These are phyloP conservation scores for Colletotrichum liriopes DNA, from an alignment of 2,329 filamentous ascomycete species.

Conservation along the genomic window DNA sequence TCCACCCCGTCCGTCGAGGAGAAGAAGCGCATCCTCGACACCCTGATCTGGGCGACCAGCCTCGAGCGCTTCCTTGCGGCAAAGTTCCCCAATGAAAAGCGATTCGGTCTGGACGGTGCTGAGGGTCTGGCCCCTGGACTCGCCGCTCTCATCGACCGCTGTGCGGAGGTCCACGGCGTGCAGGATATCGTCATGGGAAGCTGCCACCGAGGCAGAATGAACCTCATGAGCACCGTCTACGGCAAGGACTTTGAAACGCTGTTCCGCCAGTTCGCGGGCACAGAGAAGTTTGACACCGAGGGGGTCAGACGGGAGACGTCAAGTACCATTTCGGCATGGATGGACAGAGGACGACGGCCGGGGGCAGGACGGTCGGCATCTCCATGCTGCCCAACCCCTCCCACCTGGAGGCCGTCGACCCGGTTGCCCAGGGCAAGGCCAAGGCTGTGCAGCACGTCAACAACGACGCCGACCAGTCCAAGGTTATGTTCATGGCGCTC, in stretches of 20 bases:
- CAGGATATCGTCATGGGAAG: conserved; percentile 99
- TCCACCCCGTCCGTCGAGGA: conserved; percentile 98
- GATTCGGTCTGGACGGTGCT: conserved; percentile 97
- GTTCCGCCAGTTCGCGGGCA: conserved; percentile 97
- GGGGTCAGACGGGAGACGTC: conserved; percentile 86
- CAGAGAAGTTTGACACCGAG: conserved; percentile 88
- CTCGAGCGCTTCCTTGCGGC: conserved; percentile 96
- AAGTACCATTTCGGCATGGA: conserved; percentile 99
- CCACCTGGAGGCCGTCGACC: conserved; percentile 97
- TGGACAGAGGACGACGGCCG: conserved; percentile 97
- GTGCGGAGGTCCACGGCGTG: conserved; percentile 91
- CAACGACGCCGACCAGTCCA: conserved; percentile 90
- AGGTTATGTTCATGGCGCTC: conserved; percentile 94
- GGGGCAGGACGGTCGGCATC: conserved; percentile 96
- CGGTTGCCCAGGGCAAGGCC: conserved; percentile 96
- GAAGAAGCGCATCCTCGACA: conserved; percentile 96
- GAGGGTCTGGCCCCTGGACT: conserved; percentile 97
- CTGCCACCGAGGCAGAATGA: conserved; percentile 98
- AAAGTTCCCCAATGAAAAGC: conserved; percentile 99
- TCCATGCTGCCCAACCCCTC: conserved; percentile 98
- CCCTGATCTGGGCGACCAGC: conserved; percentile 97
- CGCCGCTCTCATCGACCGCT: conserved; percentile 98
- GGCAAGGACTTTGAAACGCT: conserved; percentile 99
- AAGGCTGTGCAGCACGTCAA: conserved; percentile 99
- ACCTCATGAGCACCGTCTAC: conserved; percentile 97